Evolutionary conservation across 495 filamentous ascomycete species (phyloP).

Genomic region (Aspergillus carlsbadensis): DNA sequence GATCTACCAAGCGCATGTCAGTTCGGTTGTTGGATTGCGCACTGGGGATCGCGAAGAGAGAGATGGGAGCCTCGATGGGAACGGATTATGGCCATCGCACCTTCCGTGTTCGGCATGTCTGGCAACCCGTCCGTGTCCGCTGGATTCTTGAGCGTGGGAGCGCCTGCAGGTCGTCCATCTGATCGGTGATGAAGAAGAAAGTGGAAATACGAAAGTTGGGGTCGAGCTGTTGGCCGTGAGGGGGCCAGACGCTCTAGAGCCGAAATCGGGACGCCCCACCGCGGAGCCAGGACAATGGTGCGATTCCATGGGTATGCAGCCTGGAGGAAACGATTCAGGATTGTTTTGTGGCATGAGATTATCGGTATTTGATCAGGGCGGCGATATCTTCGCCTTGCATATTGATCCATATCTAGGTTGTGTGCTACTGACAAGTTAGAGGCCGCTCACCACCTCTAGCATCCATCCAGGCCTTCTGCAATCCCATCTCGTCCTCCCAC

Average conservation of each 20-base stretch:
- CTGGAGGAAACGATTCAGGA: not conserved
- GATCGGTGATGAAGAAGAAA: no score
- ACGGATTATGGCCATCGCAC: not conserved
- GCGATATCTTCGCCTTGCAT: no score
- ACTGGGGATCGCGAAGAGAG: not conserved
- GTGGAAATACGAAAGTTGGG: no score
- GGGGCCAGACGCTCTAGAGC: no score
- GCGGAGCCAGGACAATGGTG: no score
- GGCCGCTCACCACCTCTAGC: not conserved
- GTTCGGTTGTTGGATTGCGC: not conserved
- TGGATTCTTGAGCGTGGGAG: not conserved
- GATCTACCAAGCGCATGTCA: not conserved
- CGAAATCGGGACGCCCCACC: no score
- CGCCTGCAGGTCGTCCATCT: no score
- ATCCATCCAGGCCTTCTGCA: not conserved
- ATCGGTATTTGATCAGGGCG: not conserved
- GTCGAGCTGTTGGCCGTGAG: no score
- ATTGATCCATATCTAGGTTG: no score
- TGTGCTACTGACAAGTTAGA: not conserved
- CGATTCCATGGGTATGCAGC: no score
- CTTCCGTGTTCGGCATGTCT: not conserved
- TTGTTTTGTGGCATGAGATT: not conserved
- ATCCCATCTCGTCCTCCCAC: not conserved
- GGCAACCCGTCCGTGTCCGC: not conserved
- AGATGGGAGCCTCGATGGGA: no score